Conservation (phyloP, 2,329 filamentous ascomycete genomes). For the Aspergillus fischeri region DNA sequence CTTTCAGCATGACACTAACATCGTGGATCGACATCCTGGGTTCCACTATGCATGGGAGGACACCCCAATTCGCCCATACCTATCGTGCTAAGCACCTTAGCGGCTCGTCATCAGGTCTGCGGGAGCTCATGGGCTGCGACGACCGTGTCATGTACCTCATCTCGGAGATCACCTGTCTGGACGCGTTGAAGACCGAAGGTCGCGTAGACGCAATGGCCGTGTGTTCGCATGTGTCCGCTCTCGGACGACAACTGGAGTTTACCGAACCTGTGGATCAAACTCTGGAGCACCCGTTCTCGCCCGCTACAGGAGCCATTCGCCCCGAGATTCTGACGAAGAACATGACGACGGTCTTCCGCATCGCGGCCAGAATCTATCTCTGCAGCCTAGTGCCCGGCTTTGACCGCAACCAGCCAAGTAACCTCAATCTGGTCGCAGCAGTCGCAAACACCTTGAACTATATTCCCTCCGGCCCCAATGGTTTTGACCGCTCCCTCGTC, state of each 20-base stretch:
- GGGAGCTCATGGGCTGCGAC: slow-evolving; percentile 95
- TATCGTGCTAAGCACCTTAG: slow-evolving; percentile 88
- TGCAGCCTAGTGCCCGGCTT: slow-evolving; percentile 91
- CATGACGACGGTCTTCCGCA: slow-evolving; percentile 84
- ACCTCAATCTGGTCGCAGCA: slow-evolving; percentile 71
- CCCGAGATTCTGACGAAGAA: slow-evolving; percentile 81
- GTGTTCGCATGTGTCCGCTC: slow-evolving; percentile 82
- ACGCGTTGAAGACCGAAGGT: slow-evolving; percentile 76
- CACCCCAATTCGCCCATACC: slow-evolving; percentile 86
- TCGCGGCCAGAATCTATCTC: slow-evolving; percentile 93
- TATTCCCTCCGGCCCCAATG: slow-evolving; percentile 74
- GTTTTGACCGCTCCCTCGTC: slow-evolving; percentile 84
- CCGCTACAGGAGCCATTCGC: slow-evolving; percentile 65
- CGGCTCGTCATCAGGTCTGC: slow-evolving; percentile 65
- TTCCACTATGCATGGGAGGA: slow-evolving; percentile 81
- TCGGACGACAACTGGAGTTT: slow-evolving; percentile 78
- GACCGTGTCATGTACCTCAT: slow-evolving; percentile 97
- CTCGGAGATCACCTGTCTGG: slow-evolving; percentile 93
- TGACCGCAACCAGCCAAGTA: slow-evolving; percentile 68
- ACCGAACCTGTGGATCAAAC: slow-evolving; percentile 66
- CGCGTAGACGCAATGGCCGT: slow-evolving; percentile 77
- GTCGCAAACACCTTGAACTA: slow-evolving; percentile 71
- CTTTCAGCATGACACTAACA: slow-evolving; percentile 87
- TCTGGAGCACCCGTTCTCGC: slow-evolving; percentile 55
- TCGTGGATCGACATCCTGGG: slow-evolving; percentile 97